phyloP scores from a whole-genome alignment of 2,329 filamentous ascomycete genomes.

The Scolecobasidium constrictum region DNA sequence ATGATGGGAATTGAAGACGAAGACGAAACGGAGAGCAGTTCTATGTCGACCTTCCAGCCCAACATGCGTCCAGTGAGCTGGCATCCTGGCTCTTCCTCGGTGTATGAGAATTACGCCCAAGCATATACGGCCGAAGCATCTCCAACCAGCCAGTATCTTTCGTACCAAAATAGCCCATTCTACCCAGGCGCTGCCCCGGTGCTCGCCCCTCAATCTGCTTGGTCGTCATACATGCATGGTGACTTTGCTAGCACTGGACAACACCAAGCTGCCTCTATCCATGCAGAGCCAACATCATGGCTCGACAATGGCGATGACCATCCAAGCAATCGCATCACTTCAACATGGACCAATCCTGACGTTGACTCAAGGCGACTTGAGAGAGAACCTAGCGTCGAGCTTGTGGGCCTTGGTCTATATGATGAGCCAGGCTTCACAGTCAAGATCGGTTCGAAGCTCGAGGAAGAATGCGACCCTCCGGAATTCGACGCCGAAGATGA shows the following conservation, averaged over 20 bases:
- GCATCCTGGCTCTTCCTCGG: slow-evolving; percentile 3
- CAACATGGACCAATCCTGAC: not conserved
- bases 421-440: slow-evolving; percentile 50
- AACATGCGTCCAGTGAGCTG: slow-evolving; percentile 6
- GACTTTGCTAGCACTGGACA: not conserved
- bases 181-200: not conserved
- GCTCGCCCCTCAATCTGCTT: not conserved
- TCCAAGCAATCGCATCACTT: not conserved
- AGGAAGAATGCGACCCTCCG: slow-evolving; percentile 68
- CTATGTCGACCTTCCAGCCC: not conserved
- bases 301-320: not conserved
- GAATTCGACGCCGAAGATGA: slow-evolving; percentile 31
- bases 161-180: slow-evolving; percentile 2
- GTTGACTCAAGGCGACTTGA: not conserved
- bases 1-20: slow-evolving; percentile 8
- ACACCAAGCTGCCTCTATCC: not conserved
- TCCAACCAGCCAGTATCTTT: not conserved
- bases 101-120: not conserved
- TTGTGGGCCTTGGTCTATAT: slow-evolving; percentile 76
- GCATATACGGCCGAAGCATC: not conserved
- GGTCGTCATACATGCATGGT: slow-evolving; percentile 6
- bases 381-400: slow-evolving; percentile 30
- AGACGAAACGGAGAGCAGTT: not conserved
- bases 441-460: slow-evolving; percentile 68
- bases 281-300: not conserved